A percentile compares a stretch with the other conserved stretches of the same genome.
phyloP scores from a whole-genome alignment of 768 basidiomycete species.

The Phanerochaete sordida region DNA sequence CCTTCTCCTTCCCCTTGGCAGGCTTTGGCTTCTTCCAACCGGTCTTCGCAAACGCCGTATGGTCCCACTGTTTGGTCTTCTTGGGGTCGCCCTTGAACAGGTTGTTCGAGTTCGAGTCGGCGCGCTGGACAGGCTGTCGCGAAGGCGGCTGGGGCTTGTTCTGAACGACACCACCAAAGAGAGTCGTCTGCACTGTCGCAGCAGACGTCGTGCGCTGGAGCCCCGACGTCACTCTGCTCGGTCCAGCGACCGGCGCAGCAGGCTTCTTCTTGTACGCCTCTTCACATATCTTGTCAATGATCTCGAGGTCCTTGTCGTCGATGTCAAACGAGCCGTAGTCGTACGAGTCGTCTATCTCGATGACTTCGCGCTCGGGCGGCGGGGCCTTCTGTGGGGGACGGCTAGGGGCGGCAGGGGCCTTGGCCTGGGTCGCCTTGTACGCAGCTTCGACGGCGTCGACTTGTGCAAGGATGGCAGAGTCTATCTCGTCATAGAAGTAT shows the following conservation, averaged over 20 bases:
- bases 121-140: conserved; percentile 33
- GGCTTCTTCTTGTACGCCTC: conserved; percentile 34
- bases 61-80: conserved; percentile 88
- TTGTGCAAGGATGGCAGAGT: conserved; percentile 55
- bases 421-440: conserved; percentile 29
- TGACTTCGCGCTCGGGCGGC: conserved; percentile 14
- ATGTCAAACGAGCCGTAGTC: conserved; percentile 27
- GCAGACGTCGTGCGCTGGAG: conserved; percentile 26
- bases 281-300: conserved; percentile 48
- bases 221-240: conserved; percentile 20
- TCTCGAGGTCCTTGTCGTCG: conserved; percentile 52
- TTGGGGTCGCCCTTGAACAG: conserved; percentile 18
- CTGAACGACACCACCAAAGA: conserved; percentile 58
- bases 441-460: conserved; percentile 73
- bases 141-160: conserved; percentile 17
- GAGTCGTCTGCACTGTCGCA: conserved; percentile 57
- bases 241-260: conserved; percentile 38
- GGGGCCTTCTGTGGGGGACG: not conserved
- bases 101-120: conserved; percentile 34
- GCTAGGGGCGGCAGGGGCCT: conserved; percentile 14
- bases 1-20: conserved; percentile 52
- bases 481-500: conserved; percentile 63
- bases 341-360: conserved; percentile 43
- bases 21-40: conserved; percentile 55
- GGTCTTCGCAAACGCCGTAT: conserved; percentile 80